Percentiles rank a stretch among this genome's conserved stretches.
phyloP scores from a whole-genome alignment of 495 filamentous ascomycete genomes.

The Thermothielavioides terrestris region DNA sequence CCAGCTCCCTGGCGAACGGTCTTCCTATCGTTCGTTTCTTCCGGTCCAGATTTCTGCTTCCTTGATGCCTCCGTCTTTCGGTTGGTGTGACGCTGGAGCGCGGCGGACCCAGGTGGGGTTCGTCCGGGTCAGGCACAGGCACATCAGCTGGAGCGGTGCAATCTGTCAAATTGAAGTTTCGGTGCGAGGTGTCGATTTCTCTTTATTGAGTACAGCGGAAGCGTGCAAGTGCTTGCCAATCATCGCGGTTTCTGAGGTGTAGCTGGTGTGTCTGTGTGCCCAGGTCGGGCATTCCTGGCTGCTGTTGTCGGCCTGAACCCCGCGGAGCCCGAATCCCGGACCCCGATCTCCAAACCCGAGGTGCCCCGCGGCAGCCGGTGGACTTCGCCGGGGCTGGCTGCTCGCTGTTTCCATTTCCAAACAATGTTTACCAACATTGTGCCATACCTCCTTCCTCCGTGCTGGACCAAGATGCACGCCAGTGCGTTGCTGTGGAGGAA shows the following conservation, averaged over 20 bases:
- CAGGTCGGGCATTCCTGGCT: background rate
- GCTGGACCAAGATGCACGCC: background rate
- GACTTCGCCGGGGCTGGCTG: no score
- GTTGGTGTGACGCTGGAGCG: background rate
- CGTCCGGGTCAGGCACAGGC: background rate
- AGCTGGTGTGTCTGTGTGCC: no score
- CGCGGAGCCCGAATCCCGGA: conserved; percentile 3
- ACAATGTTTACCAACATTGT: no score
- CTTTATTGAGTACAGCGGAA: background rate
- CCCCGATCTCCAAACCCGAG: background rate
- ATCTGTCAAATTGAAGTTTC: background rate
- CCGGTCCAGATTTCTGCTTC: no score
- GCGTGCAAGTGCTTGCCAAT: background rate
- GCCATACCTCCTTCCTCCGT: background rate
- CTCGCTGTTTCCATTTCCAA: no score
- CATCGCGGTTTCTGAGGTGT: no score
- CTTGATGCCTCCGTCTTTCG: background rate
- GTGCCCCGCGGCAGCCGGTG: background rate
- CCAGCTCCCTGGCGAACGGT: background rate
- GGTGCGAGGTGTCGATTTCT: background rate
- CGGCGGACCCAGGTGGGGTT: conserved; percentile 8
- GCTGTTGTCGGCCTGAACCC: background rate
- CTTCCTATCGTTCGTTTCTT: background rate
- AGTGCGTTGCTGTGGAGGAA: background rate
- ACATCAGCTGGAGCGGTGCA: background rate